Conservation (phyloP, 257 asterid species). For the Misopates orontium region DNA sequence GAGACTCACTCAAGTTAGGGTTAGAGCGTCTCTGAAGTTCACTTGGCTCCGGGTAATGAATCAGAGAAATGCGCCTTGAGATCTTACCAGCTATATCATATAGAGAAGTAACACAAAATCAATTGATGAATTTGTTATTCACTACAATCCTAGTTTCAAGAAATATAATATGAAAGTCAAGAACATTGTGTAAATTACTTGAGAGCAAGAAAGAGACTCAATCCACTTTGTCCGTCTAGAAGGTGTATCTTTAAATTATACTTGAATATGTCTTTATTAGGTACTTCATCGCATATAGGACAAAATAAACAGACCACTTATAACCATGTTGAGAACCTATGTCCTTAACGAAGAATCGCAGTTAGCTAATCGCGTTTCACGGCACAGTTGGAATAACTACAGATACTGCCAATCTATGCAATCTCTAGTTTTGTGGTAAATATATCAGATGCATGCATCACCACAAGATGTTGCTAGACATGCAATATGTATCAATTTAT, state of each 20-base stretch:
- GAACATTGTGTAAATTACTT: no score
- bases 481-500: no score
- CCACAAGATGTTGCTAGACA: background rate
- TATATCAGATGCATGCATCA: background rate
- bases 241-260: background rate
- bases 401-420: background rate
- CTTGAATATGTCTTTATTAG: no score
- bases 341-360: no score
- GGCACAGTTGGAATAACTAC: background rate
- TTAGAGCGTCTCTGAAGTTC: slow-evolving; percentile 40
- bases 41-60: slow-evolving; percentile 65
- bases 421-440: background rate
- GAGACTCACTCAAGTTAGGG: slow-evolving; percentile 27
- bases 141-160: no score
- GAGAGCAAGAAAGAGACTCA: background rate
- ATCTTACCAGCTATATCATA: slow-evolving; percentile 65
- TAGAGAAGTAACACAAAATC: slow-evolving; percentile 1
- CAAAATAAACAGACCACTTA: no score
- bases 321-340: no score
- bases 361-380: background rate
- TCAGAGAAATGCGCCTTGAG: slow-evolving; percentile 51
- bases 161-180: no score
- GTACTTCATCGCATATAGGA: no score
- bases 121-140: no score
- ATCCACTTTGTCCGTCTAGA: background rate